Conservation (phyloP, 345 rosid genomes). For the Microcos paniculata region DNA sequence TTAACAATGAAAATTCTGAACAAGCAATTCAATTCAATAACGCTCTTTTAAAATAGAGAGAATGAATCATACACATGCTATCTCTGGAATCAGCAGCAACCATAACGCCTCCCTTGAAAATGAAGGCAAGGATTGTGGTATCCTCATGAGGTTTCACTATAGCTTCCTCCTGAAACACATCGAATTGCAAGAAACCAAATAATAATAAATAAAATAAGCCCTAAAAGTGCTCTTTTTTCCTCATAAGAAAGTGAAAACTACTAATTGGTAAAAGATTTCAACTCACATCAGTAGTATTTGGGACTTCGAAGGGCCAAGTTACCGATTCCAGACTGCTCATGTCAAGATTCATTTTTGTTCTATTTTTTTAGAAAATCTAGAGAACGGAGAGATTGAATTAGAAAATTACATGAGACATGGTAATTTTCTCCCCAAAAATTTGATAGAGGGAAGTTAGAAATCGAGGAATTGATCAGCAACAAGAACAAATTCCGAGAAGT, state of each 20-base stretch:
- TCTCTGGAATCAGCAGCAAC: conserved; percentile 99
- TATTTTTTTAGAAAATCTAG: too few relatives aligned
- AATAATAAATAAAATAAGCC: conserved; percentile 22
- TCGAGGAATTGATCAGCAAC: too few relatives aligned
- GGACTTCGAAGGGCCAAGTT: conserved; percentile 78
- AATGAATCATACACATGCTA: conserved; percentile 91
- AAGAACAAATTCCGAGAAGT: too few relatives aligned
- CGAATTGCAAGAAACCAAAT: conserved; percentile 56
- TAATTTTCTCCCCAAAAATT: too few relatives aligned
- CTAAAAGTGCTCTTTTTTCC: not conserved
- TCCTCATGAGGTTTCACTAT: conserved; percentile 95
- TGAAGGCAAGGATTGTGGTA: conserved; percentile 95
- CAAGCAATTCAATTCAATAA: not conserved
- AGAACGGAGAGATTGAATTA: too few relatives aligned
- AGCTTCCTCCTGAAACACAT: conserved; percentile 85
- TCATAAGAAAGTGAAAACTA: not conserved
- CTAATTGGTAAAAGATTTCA: not conserved
- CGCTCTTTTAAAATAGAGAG: not conserved
- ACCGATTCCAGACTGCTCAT: too few relatives aligned
- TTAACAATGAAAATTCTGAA: not conserved
- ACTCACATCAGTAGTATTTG: conserved; percentile 69
- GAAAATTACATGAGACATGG: too few relatives aligned
- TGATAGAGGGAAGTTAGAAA: too few relatives aligned
- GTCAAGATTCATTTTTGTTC: too few relatives aligned
- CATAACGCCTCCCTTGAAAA: conserved; percentile 92